Evolutionary conservation across 2,329 filamentous ascomycete species (phyloP).

Genomic region (Chlorencoelia australis): DNA sequence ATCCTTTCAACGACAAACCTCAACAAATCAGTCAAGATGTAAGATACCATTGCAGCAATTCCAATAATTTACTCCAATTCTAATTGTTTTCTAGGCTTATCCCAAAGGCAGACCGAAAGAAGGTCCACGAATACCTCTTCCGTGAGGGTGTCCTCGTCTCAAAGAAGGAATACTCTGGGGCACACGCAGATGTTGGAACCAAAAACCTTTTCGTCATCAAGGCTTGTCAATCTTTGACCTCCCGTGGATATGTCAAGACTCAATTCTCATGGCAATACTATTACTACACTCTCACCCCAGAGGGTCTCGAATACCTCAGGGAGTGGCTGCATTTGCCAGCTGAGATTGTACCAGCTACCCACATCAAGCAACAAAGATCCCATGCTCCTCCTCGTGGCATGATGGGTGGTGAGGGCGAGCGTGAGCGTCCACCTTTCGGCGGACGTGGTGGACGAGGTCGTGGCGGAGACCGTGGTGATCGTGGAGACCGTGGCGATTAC

Average conservation of each 20-base stretch:
- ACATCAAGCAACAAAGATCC: conserved; percentile 99
- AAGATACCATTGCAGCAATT: conserved; percentile 7
- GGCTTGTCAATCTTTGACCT: conserved; percentile 96
- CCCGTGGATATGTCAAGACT: conserved; percentile 98
- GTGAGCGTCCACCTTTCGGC: conserved; percentile 70
- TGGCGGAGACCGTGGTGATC: conserved; percentile 53
- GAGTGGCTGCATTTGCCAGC: conserved; percentile 99
- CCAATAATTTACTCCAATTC: conserved; percentile 1
- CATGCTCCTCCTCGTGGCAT: conserved; percentile 91
- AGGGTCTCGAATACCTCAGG: conserved; percentile 99
- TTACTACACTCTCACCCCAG: conserved; percentile 99
- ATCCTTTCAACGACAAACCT: conserved; percentile 11
- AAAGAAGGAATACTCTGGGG: conserved; percentile 93
- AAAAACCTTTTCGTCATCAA: conserved; percentile 99
- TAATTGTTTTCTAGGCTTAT: conserved; percentile 71
- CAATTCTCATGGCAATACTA: conserved; percentile 99
- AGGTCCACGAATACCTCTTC: conserved; percentile 99
- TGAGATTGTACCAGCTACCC: conserved; percentile 98
- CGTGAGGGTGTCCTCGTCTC: conserved; percentile 87
- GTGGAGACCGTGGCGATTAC: conserved; percentile 84
- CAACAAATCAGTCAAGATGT: conserved; percentile 37
- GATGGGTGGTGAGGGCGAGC: conserved; percentile 76
- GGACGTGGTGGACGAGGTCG: conserved; percentile 64
- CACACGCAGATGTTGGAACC: conserved; percentile 95
- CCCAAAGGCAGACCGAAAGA: conserved; percentile 99